A percentile compares a stretch with the other conserved stretches of the same genome.
Conservation (phyloP, 1,139 yeast genomes). For the Diutina ranongensis region DNA sequence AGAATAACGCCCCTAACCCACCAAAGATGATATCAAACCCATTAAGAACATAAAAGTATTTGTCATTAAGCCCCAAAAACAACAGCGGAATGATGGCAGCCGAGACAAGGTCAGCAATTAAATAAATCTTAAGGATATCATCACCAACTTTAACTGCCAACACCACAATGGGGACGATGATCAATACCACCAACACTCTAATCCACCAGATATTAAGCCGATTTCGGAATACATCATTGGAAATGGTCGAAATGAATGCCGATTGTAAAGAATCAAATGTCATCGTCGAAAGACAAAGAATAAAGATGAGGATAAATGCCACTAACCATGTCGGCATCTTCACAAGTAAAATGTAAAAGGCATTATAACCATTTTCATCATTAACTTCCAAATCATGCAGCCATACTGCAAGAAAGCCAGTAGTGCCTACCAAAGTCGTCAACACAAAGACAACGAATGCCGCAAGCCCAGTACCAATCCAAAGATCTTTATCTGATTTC, state of each 20-base stretch:
- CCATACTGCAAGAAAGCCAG: conserved; percentile 91
- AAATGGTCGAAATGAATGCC: conserved; percentile 78
- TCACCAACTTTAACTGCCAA: conserved; percentile 75
- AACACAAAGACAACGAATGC: conserved; percentile 52
- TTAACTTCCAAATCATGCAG: conserved; percentile 57
- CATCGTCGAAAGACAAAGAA: conserved; percentile 68
- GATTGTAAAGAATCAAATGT: conserved; percentile 85
- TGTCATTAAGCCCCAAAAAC: conserved; percentile 63
- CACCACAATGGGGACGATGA: conserved; percentile 77
- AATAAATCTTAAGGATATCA: conserved; percentile 72
- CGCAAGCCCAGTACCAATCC: conserved; percentile 68
- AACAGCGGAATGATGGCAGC: conserved; percentile 81
- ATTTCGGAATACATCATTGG: conserved; percentile 84
- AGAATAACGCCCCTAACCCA: conserved; percentile 71
- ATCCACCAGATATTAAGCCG: conserved; percentile 54
- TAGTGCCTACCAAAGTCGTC: conserved; percentile 62
- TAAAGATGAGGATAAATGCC: conserved; percentile 71
- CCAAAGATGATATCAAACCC: conserved; percentile 79
- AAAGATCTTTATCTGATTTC: conserved; percentile 59
- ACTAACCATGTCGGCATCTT: conserved; percentile 82
- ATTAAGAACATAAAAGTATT: conserved; percentile 52
- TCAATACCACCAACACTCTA: conserved; percentile 59
- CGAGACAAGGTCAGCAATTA: conserved; percentile 84
- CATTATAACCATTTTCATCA: conserved; percentile 47
- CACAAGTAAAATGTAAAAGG: conserved; percentile 58